These are phyloP conservation scores for Penicillium cataractarum DNA, from an alignment of 495 filamentous ascomycete species.

Conservation along the genomic window DNA sequence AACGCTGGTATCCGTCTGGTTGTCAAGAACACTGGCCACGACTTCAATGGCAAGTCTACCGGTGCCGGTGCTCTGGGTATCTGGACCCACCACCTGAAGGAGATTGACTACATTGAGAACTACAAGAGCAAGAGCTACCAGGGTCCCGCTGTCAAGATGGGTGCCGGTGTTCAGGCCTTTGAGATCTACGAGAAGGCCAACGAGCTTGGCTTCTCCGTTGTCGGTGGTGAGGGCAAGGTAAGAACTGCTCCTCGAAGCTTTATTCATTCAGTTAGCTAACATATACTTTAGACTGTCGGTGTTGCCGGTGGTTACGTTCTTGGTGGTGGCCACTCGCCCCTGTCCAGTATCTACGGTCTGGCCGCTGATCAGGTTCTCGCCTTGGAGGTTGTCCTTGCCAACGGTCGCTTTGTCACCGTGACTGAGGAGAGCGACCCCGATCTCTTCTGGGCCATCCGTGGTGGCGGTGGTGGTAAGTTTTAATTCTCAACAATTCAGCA, in stretches of 20 bases:
- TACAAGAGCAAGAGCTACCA: slow-evolving; percentile 42
- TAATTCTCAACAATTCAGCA: not conserved
- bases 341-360: slow-evolving; percentile 55
- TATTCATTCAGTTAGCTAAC: not conserved
- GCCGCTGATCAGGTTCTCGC: slow-evolving; percentile 55
- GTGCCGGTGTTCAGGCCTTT: slow-evolving; percentile 57
- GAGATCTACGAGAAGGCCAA: slow-evolving; percentile 55
- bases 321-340: slow-evolving; percentile 52
- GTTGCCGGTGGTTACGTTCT: slow-evolving; percentile 48
- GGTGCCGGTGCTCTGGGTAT: slow-evolving; percentile 58
- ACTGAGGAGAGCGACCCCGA: slow-evolving; percentile 55
- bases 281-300: slow-evolving; percentile 35
- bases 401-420: slow-evolving; percentile 56
- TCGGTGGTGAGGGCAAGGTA: slow-evolving; percentile 57
- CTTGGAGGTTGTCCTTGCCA: slow-evolving; percentile 57
- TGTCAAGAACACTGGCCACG: slow-evolving; percentile 75
- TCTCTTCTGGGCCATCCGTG: slow-evolving; percentile 59
- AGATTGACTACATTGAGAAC: slow-evolving; percentile 38
- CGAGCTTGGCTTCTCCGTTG: slow-evolving; percentile 49
- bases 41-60: slow-evolving; percentile 61
- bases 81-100: slow-evolving; percentile 65
- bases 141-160: slow-evolving; percentile 58
- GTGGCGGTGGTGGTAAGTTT: slow-evolving; percentile 32
- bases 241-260: not conserved
- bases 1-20: slow-evolving; percentile 60